Evolutionary conservation across 2,329 filamentous ascomycete genomes (phyloP).

Genomic region (Colletotrichum falcatum): DNA sequence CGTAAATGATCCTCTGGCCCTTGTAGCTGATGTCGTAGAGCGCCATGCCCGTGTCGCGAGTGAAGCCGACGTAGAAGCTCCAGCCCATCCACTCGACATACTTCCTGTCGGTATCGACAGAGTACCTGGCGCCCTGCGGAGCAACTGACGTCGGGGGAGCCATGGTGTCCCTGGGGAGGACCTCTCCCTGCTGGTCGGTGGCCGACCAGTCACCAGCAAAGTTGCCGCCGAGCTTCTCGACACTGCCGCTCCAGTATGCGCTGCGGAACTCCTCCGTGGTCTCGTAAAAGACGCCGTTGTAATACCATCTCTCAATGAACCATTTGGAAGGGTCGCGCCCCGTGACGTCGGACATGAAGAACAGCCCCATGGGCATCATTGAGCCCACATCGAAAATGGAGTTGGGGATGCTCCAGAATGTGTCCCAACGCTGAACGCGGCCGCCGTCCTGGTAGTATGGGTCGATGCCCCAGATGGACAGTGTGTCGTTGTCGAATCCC

Average conservation of each 20-base stretch:
- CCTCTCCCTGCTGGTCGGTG: slow-evolving; percentile 55
- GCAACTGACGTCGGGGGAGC: slow-evolving; percentile 45
- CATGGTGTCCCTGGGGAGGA: slow-evolving; percentile 50
- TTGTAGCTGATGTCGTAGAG: slow-evolving; percentile 66
- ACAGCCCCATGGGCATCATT: slow-evolving; percentile 59
- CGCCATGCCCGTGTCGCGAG: slow-evolving; percentile 59
- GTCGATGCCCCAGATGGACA: slow-evolving; percentile 56
- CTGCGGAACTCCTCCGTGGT: slow-evolving; percentile 60
- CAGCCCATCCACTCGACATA: slow-evolving; percentile 66
- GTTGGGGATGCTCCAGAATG: slow-evolving; percentile 55
- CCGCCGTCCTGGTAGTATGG: slow-evolving; percentile 56
- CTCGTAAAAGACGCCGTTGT: slow-evolving; percentile 65
- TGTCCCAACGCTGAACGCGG: slow-evolving; percentile 60
- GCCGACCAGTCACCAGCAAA: slow-evolving; percentile 61
- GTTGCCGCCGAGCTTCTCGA: slow-evolving; percentile 60
- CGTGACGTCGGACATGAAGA: slow-evolving; percentile 60
- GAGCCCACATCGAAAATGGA: slow-evolving; percentile 56
- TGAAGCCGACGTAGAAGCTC: slow-evolving; percentile 64
- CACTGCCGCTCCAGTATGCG: slow-evolving; percentile 56
- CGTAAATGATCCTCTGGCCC: slow-evolving; percentile 66
- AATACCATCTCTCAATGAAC: slow-evolving; percentile 65
- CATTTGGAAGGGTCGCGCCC: slow-evolving; percentile 63
- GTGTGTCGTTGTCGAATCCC: slow-evolving; percentile 56
- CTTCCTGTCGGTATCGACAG: slow-evolving; percentile 55
- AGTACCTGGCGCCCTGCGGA: slow-evolving; percentile 55